Conservation (phyloP, 768 basidiomycete genomes). For the Lactarius hengduanensis region DNA sequence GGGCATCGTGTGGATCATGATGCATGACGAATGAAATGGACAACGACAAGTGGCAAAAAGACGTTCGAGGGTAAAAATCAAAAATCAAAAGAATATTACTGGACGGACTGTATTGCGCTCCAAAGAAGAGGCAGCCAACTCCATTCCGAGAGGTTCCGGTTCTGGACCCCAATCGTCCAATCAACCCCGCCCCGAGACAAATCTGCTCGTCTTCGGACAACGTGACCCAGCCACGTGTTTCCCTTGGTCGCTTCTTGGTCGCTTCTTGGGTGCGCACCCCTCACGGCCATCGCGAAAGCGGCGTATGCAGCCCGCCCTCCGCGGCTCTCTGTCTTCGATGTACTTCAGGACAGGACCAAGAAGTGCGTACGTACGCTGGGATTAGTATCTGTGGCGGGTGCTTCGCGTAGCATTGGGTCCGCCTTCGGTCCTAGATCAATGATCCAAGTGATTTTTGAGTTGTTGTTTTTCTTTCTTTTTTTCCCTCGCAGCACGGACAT, state of each 20-base stretch:
- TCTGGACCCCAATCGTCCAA: neutral
- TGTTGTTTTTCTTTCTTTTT: too few relatives aligned
- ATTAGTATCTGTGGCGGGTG: too few relatives aligned
- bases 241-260: neutral
- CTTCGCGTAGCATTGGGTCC: too few relatives aligned
- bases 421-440: too few relatives aligned
- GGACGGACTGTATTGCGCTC: too few relatives aligned
- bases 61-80: too few relatives aligned
- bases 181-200: conserved; percentile 11
- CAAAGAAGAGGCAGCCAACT: neutral
- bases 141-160: neutral
- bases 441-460: too few relatives aligned
- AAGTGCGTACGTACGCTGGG: neutral
- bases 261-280: conserved; percentile 9
- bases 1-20: neutral
- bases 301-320: conserved; percentile 19
- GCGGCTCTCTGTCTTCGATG: conserved; percentile 15
- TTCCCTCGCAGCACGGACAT: too few relatives aligned
- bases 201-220: neutral
- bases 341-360: neutral
- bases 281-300: conserved; percentile 2
- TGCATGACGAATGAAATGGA: neutral
- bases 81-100: too few relatives aligned
- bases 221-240: conserved; percentile 5
- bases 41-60: neutral